Conservation (phyloP, 495 filamentous ascomycete genomes). For the Hypoxylon crocopeplum region DNA sequence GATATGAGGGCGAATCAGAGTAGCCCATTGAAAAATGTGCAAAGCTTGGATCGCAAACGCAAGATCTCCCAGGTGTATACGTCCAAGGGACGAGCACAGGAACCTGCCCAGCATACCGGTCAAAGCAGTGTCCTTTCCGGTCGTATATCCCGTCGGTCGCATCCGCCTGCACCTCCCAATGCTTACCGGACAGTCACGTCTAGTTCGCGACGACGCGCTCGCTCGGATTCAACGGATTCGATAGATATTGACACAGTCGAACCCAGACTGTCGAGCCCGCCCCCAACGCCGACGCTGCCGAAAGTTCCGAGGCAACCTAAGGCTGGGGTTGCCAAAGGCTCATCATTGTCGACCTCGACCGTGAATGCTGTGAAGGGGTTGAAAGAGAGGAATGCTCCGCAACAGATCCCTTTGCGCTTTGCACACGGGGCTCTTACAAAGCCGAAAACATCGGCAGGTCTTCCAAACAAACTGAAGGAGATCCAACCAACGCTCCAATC, state of each 20-base stretch:
- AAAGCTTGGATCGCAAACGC: slow-evolving; percentile 35
- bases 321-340: background rate
- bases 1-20: slow-evolving; percentile 12
- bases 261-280: slow-evolving; percentile 38
- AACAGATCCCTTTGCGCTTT: slow-evolving; percentile 50
- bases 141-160: slow-evolving; percentile 25
- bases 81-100: slow-evolving; percentile 28
- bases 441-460: background rate
- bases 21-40: background rate
- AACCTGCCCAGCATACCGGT: background rate
- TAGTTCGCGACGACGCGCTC: slow-evolving; percentile 13
- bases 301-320: slow-evolving; percentile 23
- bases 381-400: slow-evolving; percentile 19
- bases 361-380: background rate
- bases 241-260: slow-evolving; percentile 26
- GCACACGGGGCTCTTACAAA: slow-evolving; percentile 25
- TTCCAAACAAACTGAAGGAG: slow-evolving; percentile 5
- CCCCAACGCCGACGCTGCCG: slow-evolving; percentile 34
- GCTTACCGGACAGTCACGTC: background rate
- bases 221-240: slow-evolving; percentile 8
- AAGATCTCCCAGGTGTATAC: slow-evolving; percentile 41
- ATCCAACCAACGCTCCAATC: slow-evolving; percentile 2
- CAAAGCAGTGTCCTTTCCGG: background rate
- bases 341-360: background rate
- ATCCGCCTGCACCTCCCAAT: slow-evolving; percentile 14